phyloP scores from a whole-genome alignment of 1,284 basidiomycete genomes.

The Pyrrhoderma noxium region DNA sequence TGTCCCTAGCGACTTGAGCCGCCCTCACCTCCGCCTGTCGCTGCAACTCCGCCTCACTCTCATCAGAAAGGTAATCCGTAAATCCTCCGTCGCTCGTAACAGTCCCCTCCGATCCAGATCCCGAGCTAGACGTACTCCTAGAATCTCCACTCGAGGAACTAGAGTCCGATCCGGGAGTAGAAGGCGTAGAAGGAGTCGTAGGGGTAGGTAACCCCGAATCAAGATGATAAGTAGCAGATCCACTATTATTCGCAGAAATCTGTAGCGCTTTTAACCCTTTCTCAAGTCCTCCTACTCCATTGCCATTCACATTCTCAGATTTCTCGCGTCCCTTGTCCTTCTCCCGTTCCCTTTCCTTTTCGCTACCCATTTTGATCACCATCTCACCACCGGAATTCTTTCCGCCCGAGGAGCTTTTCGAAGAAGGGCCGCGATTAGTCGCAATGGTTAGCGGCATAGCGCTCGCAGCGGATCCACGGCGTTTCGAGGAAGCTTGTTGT shows the following conservation, averaged over 20 bases:
- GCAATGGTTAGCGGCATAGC: slow-evolving; percentile 12
- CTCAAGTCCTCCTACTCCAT: slow-evolving; percentile 2
- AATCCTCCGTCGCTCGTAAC: slow-evolving; percentile 76
- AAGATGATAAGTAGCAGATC: not conserved
- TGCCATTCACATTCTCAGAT: slow-evolving; percentile 2
- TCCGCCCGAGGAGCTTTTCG: slow-evolving; percentile 1
- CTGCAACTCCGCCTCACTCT: slow-evolving; percentile 76
- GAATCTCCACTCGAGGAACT: slow-evolving; percentile 44
- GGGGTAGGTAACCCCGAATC: not conserved
- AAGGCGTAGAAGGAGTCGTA: not conserved
- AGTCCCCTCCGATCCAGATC: slow-evolving; percentile 43
- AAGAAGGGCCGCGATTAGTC: slow-evolving; percentile 9
- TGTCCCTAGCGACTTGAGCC: slow-evolving; percentile 64
- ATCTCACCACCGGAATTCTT: no score
- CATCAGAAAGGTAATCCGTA: slow-evolving; percentile 77
- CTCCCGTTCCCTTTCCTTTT: not conserved
- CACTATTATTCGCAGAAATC: not conserved
- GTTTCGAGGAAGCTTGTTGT: slow-evolving; percentile 3
- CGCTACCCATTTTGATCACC: not conserved
- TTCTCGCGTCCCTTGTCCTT: not conserved
- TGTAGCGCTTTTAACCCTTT: slow-evolving; percentile 12
- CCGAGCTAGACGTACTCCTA: slow-evolving; percentile 27
- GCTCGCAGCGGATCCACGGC: slow-evolving; percentile 7
- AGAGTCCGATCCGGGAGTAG: slow-evolving; percentile 8
- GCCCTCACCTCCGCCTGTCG: slow-evolving; percentile 72